phyloP scores from a whole-genome alignment of 768 basidiomycete species.

The Pulveroboletus sp. region DNA sequence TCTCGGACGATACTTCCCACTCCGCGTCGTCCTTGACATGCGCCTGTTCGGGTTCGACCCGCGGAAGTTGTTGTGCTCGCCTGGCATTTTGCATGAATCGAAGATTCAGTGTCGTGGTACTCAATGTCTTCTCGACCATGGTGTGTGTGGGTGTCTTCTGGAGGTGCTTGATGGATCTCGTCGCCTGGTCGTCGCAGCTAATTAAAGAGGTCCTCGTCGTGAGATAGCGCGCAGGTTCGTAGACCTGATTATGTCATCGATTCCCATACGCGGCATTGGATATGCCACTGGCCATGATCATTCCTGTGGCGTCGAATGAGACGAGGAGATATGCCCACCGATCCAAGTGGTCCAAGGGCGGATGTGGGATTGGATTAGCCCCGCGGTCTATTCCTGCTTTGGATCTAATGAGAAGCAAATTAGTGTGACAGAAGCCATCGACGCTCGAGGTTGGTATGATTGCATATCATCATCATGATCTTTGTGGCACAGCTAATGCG shows the following conservation, averaged over 20 bases:
- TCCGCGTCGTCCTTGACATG: conserved; percentile 59
- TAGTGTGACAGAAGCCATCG: neutral
- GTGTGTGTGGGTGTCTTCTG: neutral
- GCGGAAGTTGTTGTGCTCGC: conserved; percentile 47
- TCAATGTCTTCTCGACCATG: conserved; percentile 47
- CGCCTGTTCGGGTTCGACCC: conserved; percentile 48
- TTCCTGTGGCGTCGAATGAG: conserved; percentile 10
- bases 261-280: conserved; percentile 12
- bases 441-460: no score
- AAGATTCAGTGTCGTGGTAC: conserved; percentile 59
- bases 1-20: conserved; percentile 56
- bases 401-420: neutral
- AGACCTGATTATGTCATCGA: conserved; percentile 17
- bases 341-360: neutral
- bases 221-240: neutral
- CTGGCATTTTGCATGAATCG: conserved; percentile 74
- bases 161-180: neutral
- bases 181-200: neutral
- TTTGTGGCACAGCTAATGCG: no score
- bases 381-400: neutral
- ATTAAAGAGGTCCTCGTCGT: neutral
- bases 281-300: conserved; percentile 2
- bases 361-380: neutral
- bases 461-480: no score
- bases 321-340: neutral